phyloP scores from a whole-genome alignment of 192 early-diverging fungal genomes.

The Coemansia sp. region DNA sequence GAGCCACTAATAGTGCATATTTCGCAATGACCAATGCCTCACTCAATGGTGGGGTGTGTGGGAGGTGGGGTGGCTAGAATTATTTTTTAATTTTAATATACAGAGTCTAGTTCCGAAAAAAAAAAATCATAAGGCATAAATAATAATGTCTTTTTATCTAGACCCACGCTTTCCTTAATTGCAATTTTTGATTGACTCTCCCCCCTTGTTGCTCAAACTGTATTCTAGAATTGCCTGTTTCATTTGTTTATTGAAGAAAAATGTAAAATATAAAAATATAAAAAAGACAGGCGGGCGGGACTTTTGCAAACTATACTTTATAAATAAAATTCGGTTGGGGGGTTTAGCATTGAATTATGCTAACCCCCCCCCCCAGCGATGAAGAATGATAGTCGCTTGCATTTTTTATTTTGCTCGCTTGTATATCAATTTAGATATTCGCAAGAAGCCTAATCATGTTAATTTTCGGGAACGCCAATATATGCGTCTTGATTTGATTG shows the following conservation, averaged over 20 bases:
- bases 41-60: not conserved
- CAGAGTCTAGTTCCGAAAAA: not conserved
- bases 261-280: too few relatives aligned
- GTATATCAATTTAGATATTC: not conserved
- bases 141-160: not conserved
- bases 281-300: too few relatives aligned
- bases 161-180: not conserved
- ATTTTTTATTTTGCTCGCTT: not conserved
- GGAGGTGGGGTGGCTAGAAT: not conserved
- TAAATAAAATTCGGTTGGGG: too few relatives aligned
- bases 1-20: not conserved
- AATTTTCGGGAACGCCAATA: not conserved
- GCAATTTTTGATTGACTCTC: not conserved
- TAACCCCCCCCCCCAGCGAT: not conserved
- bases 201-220: not conserved
- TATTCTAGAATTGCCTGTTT: not conserved
- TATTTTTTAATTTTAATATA: not conserved
- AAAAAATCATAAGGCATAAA: too few relatives aligned
- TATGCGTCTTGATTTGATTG: not conserved
- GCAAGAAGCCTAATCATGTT: not conserved
- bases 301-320: too few relatives aligned
- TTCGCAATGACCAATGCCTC: not conserved
- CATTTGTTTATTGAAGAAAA: not conserved
- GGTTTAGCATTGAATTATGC: not conserved
- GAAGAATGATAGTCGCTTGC: not conserved